Evolutionary conservation across 331 rosid genomes (phyloP), one percentile per base, ranked within the genome.

Genomic region (Prunus yedoensis): DNA sequence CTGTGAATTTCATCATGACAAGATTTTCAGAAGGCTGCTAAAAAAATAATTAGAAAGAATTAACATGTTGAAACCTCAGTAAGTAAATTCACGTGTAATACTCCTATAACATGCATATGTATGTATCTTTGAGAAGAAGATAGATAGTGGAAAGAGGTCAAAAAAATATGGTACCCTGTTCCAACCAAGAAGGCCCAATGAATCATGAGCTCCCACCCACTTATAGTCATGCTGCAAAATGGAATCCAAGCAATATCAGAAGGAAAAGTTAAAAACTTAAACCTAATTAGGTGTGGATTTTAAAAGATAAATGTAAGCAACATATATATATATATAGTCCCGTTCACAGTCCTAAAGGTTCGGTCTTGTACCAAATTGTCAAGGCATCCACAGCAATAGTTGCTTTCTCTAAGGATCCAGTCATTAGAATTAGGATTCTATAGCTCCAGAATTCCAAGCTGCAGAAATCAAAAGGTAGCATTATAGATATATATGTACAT

Each of bases 391-490:
- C 83, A 2, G 93, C 93, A 10, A 92, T 6, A 4, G 96, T 90
- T 0, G 91, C 91, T 58, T 92, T 85, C 57, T 84, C 50, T 74
- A 90, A 58, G 68, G 51, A 58, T 1, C 97, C 96, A 0, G 97
- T 92, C 96, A 92, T 87, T 13, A 92, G 59, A 25, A 90, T 74
- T 43, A 92, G 50, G 43, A 92, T 83, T 38, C 87, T 85, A 30
- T 92, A 92, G 66, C 90, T 88, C 97, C 97, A 92, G 73, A 85
- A 88, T 81, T 90, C 96, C 63, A 92, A 83, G 80, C 97, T 91
- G 87, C 80, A 46, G 1, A 20, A 4, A 46, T n/a, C 16, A 11
- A 4, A 30, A 27, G 9, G 43, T 38, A 6, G 43, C 43, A 38
- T 6, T 38, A 6, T 35, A 9, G 41, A 32, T 32, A 32, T 35